Conservation (phyloP, 768 basidiomycete species). For the Panus rudis region DNA sequence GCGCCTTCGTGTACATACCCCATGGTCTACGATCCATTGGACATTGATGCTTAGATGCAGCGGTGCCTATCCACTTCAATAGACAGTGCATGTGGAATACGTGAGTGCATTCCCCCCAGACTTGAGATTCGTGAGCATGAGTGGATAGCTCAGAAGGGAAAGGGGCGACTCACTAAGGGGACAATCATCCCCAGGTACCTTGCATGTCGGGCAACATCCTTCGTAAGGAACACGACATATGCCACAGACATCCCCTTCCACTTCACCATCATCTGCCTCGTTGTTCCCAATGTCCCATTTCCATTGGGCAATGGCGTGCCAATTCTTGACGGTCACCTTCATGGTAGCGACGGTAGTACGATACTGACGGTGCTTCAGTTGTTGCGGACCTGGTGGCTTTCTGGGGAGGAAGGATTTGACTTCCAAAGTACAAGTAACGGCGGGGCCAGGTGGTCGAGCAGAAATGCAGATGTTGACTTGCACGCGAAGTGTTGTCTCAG, state of each 20-base stretch:
- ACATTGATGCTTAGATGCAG: slow-evolving; percentile 89
- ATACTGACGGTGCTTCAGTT: too few relatives aligned
- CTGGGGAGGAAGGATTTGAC: too few relatives aligned
- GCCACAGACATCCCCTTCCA: slow-evolving; percentile 68
- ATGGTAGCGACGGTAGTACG: too few relatives aligned
- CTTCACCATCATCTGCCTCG: slow-evolving; percentile 47
- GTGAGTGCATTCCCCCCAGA: slow-evolving; percentile 97
- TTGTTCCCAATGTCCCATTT: slow-evolving; percentile 58
- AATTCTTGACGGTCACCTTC: slow-evolving; percentile 79
- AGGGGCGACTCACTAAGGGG: slow-evolving; percentile 78
- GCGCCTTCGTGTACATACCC: slow-evolving; percentile 49
- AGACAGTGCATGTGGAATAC: slow-evolving; percentile 99
- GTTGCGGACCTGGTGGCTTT: too few relatives aligned
- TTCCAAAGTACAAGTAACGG: too few relatives aligned
- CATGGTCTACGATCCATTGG: slow-evolving; percentile 96
- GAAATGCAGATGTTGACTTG: too few relatives aligned
- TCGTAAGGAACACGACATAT: slow-evolving; percentile 92
- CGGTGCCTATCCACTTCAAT: slow-evolving; percentile 90
- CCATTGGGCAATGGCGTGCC: slow-evolving; percentile 89
- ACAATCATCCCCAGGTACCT: slow-evolving; percentile 94
- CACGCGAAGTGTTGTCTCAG: too few relatives aligned
- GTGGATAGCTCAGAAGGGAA: slow-evolving; percentile 3
- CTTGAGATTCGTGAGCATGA: slow-evolving; percentile 32
- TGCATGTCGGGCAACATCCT: slow-evolving; percentile 92
- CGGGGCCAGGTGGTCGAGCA: too few relatives aligned